Evolutionary conservation across 345 rosid genomes (phyloP).

Genomic region (Isatis tinctoria): DNA sequence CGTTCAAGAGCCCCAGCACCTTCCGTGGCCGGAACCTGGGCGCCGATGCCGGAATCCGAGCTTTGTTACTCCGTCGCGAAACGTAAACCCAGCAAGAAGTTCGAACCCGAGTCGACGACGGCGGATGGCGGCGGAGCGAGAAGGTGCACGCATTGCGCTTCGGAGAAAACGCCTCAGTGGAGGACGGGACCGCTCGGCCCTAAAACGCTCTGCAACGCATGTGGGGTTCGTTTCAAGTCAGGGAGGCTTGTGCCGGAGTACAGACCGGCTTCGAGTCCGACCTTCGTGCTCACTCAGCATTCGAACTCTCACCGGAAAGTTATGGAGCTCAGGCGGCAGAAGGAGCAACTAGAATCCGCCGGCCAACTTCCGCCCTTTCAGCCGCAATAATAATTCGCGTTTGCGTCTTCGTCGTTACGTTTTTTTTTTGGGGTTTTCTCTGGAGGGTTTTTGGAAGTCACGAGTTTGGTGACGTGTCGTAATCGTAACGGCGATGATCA

Average conservation of each 20-base stretch:
- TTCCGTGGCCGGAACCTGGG: constrained; percentile 27
- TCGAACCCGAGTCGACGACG: not conserved
- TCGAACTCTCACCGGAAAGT: constrained; percentile 87
- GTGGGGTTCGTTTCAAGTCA: constrained; percentile 74
- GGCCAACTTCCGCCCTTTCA: constrained; percentile 10
- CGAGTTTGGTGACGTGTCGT: constrained; percentile 28
- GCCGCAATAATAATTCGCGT: constrained; percentile 12
- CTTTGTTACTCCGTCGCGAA: constrained; percentile 27
- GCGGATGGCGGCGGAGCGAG: constrained; percentile 46
- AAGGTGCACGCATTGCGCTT: constrained; percentile 69
- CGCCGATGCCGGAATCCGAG: constrained; percentile 28
- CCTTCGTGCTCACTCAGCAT: constrained; percentile 67
- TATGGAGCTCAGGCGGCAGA: constrained; percentile 70
- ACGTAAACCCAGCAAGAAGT: constrained; percentile 24
- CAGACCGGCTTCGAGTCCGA: constrained; percentile 76
- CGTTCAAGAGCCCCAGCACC: constrained; percentile 39
- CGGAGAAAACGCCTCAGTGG: constrained; percentile 91
- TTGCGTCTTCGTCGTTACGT: not conserved
- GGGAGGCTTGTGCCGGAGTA: constrained; percentile 84
- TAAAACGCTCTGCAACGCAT: constrained; percentile 74
- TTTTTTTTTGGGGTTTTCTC: constrained; percentile 8
- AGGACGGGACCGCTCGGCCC: constrained; percentile 80
- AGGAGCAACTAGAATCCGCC: constrained; percentile 40
- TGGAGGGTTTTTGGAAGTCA: constrained; percentile 18
- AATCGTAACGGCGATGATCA: constrained; percentile 20